Evolutionary conservation across 345 rosid species (phyloP).

Genomic region (Eucalyptus cloeziana): DNA sequence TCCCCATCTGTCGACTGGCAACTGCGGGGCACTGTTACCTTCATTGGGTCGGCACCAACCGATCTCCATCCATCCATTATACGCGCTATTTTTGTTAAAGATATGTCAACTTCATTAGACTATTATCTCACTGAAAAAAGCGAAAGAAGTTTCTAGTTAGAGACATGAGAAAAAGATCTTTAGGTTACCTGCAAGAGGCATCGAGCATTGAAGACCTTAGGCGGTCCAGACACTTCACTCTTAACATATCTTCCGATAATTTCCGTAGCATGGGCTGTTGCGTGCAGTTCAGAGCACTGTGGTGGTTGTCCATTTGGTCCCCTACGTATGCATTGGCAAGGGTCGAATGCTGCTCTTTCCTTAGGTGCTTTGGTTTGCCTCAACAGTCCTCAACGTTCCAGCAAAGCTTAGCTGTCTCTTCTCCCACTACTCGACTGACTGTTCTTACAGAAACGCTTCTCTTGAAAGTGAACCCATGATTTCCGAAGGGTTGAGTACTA

Average conservation of each 20-base stretch:
- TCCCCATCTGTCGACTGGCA: not conserved
- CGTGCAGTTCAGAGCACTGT: not conserved
- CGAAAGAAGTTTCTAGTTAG: not conserved
- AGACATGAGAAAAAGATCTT: not conserved
- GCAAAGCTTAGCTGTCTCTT: not conserved
- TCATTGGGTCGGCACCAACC: not conserved
- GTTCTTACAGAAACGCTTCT: not conserved
- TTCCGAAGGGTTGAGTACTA: not conserved
- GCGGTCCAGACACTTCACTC: not conserved
- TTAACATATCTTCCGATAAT: not conserved
- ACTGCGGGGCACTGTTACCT: not conserved
- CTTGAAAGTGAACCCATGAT: not conserved
- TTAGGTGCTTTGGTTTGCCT: not conserved
- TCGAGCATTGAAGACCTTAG: not conserved
- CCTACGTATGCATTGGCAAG: not conserved
- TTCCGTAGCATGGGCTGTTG: not conserved
- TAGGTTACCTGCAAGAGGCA: not conserved
- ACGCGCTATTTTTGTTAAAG: not conserved
- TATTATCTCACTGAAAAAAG: not conserved
- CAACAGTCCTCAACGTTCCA: not conserved
- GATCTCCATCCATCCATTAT: not conserved
- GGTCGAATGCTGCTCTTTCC: not conserved
- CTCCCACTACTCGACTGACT: not conserved
- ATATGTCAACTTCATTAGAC: not conserved
- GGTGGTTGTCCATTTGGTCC: not conserved